Percentiles rank a stretch among this genome's conserved stretches.
Conservation (phyloP, 2,329 filamentous ascomycete species). For the Monilinia aucupariae region DNA sequence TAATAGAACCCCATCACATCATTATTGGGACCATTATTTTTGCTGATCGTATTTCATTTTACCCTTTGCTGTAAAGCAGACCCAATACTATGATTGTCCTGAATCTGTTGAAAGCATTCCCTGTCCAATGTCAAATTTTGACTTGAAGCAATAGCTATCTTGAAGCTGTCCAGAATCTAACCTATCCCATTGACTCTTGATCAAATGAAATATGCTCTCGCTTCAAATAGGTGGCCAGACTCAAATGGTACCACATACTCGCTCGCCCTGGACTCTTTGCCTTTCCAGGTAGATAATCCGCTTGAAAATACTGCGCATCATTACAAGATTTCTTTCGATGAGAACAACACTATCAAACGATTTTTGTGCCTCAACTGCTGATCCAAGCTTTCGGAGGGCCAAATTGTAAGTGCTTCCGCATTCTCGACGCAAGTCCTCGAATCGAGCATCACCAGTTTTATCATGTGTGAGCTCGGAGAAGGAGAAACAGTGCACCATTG, state of each 20-base stretch:
- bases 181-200: not conserved
- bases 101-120: too few relatives aligned
- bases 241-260: not conserved
- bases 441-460: not conserved
- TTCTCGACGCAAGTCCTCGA: not conserved
- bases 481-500: not conserved
- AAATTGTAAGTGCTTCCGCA: not conserved
- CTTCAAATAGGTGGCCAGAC: too few relatives aligned
- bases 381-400: not conserved
- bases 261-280: not conserved
- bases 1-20: not conserved
- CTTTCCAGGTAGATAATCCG: not conserved
- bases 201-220: too few relatives aligned
- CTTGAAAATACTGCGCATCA: not conserved
- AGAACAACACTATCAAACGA: not conserved
- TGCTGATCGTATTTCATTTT: not conserved
- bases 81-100: not conserved
- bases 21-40: not conserved
- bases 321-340: rapidly evolving
- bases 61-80: not conserved
- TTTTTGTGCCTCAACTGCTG: not conserved
- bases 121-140: too few relatives aligned
- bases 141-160: too few relatives aligned
- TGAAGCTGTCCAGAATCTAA: not conserved
- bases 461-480: not conserved